Percentiles rank a stretch among this genome's conserved stretches.
phyloP scores from a whole-genome alignment of 371 early-diverging fungal species.

The Actinomucor elegans region DNA sequence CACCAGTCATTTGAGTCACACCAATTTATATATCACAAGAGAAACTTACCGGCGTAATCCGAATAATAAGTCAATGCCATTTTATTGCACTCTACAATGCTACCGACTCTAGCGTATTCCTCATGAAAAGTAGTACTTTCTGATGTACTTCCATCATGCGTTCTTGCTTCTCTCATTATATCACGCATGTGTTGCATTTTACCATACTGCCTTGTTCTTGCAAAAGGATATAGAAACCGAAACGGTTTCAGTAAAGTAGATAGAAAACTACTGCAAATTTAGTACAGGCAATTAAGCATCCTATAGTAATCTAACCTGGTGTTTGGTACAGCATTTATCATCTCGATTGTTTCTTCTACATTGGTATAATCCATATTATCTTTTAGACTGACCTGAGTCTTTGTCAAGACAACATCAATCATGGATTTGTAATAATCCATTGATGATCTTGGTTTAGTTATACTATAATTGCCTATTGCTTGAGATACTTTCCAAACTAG shows the following conservation, averaged over 20 bases:
- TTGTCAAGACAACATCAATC: conserved; percentile 51
- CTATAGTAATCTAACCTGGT: background rate
- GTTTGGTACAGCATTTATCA: background rate
- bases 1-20: conserved; percentile 5
- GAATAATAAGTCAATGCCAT: conserved; percentile 66
- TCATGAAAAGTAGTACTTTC: conserved; percentile 44
- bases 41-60: conserved; percentile 65
- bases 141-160: conserved; percentile 22
- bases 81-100: conserved; percentile 62
- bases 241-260: background rate
- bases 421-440: conserved; percentile 65
- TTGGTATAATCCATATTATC: conserved; percentile 66
- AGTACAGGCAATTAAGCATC: background rate
- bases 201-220: conserved; percentile 29
- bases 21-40: background rate
- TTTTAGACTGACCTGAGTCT: conserved; percentile 58
- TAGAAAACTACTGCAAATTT: background rate
- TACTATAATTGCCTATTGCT: conserved; percentile 64
- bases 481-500: conserved; percentile 61
- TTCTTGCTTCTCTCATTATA: conserved; percentile 42
- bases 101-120: conserved; percentile 77
- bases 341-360: conserved; percentile 4
- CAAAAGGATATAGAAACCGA: conserved; percentile 18
- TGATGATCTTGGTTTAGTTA: conserved; percentile 52
- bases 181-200: conserved; percentile 52